Percentiles rank a stretch among this genome's conserved stretches.
Evolutionary conservation across 352 stramenopile genomes (phyloP).

Genomic region (Globisporangium canariense): DNA sequence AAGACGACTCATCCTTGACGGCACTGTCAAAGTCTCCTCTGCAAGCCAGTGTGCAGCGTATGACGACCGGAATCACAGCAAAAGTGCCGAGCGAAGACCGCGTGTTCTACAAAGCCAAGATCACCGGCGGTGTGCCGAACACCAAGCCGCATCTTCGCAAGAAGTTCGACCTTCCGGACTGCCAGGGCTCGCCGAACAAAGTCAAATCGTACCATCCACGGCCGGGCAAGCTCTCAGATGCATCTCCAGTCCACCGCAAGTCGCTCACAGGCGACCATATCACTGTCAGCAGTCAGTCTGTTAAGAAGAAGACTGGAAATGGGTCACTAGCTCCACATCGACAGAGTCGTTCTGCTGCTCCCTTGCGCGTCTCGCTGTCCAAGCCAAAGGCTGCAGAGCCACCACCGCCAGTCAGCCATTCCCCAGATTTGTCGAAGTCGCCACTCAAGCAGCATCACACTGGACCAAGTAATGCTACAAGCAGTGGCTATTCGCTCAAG

Average conservation of each 20-base stretch:
- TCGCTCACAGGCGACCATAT: neutral
- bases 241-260: neutral
- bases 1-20: neutral
- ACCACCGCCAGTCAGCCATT: neutral
- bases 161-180: slow-evolving; percentile 38
- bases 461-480: neutral
- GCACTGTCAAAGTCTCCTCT: slow-evolving; percentile 1
- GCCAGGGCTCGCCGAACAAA: slow-evolving; percentile 36
- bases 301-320: neutral
- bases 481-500: slow-evolving; percentile 1
- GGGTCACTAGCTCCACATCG: slow-evolving; percentile 2
- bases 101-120: slow-evolving; percentile 35
- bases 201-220: slow-evolving; percentile 12
- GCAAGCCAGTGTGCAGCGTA: neutral
- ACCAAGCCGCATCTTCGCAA: slow-evolving; percentile 39
- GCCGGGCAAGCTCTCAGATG: neutral
- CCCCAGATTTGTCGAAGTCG: neutral
- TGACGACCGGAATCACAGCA: slow-evolving; percentile 24
- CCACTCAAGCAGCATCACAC: slow-evolving; percentile 7
- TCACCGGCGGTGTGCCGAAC: slow-evolving; percentile 29
- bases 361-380: neutral
- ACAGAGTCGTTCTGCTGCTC: slow-evolving; percentile 10
- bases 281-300: neutral
- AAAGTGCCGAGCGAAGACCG: slow-evolving; percentile 29
- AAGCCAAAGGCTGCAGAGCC: slow-evolving; percentile 2